These are phyloP conservation scores for Pichia kluyveri DNA, from an alignment of 805 yeast genomes.

Conservation along the genomic window DNA sequence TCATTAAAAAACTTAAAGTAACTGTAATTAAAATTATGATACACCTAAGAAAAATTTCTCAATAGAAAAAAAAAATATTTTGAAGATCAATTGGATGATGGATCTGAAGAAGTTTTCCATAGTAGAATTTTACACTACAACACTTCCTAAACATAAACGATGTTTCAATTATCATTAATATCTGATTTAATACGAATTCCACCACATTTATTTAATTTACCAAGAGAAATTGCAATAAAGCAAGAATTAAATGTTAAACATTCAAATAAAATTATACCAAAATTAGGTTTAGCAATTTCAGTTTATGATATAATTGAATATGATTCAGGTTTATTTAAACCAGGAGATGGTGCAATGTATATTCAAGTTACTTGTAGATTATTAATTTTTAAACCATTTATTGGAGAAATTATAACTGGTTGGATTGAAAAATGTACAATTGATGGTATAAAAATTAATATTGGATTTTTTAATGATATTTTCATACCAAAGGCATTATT, in stretches of 20 bases:
- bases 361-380: constrained; percentile 68
- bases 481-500: constrained; percentile 77
- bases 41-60: no score
- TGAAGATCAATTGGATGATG: no score
- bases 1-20: background rate
- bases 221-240: constrained; percentile 62
- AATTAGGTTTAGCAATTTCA: constrained; percentile 75
- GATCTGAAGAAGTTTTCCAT: no score
- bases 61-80: no score
- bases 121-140: no score
- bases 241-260: constrained; percentile 79
- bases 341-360: constrained; percentile 90
- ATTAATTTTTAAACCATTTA: constrained; percentile 85
- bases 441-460: constrained; percentile 77
- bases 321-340: constrained; percentile 82
- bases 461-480: constrained; percentile 88
- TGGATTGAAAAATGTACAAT: constrained; percentile 84
- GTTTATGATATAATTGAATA: constrained; percentile 77
- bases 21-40: no score
- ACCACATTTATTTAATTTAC: constrained; percentile 71
- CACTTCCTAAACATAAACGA: constrained; percentile 17
- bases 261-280: constrained; percentile 76
- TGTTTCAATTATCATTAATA: constrained; percentile 80
- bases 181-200: constrained; percentile 83
- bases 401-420: constrained; percentile 88